Evolutionary conservation across 176 grass and related monocot species (phyloP).

Genomic region (Poa pratensis): DNA sequence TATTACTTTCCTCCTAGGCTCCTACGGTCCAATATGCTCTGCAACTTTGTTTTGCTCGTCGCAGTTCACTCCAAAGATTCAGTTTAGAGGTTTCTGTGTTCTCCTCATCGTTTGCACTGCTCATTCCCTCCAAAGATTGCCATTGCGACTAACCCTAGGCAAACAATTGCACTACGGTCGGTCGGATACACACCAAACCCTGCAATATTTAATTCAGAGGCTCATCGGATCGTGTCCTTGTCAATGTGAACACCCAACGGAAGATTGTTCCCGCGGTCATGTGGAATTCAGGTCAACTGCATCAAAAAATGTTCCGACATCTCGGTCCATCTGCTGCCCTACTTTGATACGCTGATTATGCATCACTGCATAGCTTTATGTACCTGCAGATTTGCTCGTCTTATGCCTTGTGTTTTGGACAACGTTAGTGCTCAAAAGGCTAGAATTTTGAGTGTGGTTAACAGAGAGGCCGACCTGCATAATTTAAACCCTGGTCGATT

Average conservation of each 20-base stretch:
- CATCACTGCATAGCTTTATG: neutral
- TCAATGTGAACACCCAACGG: neutral
- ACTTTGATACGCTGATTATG: neutral
- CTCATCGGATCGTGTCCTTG: neutral
- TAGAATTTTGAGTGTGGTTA: too few species aligned
- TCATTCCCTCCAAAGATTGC: neutral
- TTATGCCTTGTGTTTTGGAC: neutral
- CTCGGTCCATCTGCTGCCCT: neutral
- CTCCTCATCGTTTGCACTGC: neutral
- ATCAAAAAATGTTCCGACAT: neutral
- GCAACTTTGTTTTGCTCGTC: too few species aligned
- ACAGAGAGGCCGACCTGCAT: neutral
- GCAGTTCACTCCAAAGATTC: too few species aligned
- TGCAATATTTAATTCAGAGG: neutral
- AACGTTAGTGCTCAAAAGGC: neutral
- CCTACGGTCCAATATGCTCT: too few species aligned
- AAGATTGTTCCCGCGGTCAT: neutral
- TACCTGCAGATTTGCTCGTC: neutral
- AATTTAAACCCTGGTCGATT: neutral
- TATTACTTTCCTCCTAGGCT: too few species aligned
- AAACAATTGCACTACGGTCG: neutral
- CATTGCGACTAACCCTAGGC: neutral
- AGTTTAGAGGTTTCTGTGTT: too few species aligned
- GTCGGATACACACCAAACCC: neutral
- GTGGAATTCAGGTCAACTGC: neutral